Base-by-base conservation (phyloP, 2,329 filamentous ascomycete species). In the Tolypocladium ovalisporum region DNA sequence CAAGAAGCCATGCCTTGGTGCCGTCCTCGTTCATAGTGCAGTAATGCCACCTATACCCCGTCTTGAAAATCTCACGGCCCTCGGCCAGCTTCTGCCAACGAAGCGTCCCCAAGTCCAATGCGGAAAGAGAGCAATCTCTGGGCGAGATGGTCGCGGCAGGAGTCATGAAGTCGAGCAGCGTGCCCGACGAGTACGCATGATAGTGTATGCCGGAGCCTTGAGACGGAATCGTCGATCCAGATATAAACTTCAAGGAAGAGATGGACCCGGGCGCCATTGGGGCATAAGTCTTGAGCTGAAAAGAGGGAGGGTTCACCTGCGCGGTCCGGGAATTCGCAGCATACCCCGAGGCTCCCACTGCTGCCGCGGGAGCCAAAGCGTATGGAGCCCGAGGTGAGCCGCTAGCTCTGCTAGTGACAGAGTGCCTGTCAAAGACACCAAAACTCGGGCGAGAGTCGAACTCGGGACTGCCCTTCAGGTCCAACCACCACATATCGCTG, bases 1-100 rank as follows among this genome's bases (percentile, higher is more conserved):
- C 94, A n/a, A 99, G 80, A 29, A 99, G 78, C 92, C 94, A 99
- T 9, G 91, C 94, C 69, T 96, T 96, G 8, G 94, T 97, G 7
- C 93, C 93, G 65, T 96, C 90, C 60, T 94, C 87, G 68, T 97
- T 95, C 73, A 97, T 88, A 3, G 91, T 96, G 70, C 94, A 97
- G 69, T 99, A 99, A 71, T 97, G 93, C 94, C 94, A 99, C 59
- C 93, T 85, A 70, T 94, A 97, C n/a, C 88, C 90, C 0, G 85
- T 78, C 64, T 89, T 89, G 74, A 97, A 99, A 37, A 99, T 87
- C 68, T 99, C 94, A 54, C 90, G 88, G 4, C 94, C 94, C 66
- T 97, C 93, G 1, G 93, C 94, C 22, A 99, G 79, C 68, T 92
- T 95, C 71, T 96, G 91, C 94, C 94, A 99, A 53, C 92, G 86